These are phyloP conservation scores for Ceratobasidium sp. DNA, from an alignment of 1,284 basidiomycete genomes.

Conservation along the genomic window DNA sequence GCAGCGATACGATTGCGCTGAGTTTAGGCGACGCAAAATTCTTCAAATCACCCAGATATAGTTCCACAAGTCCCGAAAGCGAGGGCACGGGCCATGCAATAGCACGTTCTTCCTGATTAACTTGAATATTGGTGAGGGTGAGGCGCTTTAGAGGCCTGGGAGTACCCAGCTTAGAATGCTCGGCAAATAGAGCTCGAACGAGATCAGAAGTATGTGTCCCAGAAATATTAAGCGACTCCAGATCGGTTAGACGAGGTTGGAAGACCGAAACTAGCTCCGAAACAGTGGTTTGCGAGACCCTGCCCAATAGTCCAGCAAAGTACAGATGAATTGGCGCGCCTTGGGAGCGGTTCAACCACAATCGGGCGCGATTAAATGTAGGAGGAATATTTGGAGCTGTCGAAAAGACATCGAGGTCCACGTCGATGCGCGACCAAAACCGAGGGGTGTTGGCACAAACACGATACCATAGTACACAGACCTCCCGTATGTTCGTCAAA, in stretches of 20 bases:
- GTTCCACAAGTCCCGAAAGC: background rate
- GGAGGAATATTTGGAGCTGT: background rate
- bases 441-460: background rate
- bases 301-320: too few species aligned
- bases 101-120: too few species aligned
- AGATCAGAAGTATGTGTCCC: background rate
- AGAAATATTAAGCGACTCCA: background rate
- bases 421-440: conserved; percentile 22
- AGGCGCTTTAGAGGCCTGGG: background rate
- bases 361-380: background rate
- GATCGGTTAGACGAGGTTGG: background rate
- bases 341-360: background rate
- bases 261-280: background rate
- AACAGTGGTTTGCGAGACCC: background rate
- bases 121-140: background rate
- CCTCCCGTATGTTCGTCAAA: background rate
- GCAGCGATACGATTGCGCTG: background rate
- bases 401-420: background rate
- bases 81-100: background rate
- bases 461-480: conserved; percentile 1
- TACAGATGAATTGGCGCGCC: background rate
- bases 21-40: too few species aligned
- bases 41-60: background rate
- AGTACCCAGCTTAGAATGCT: too few species aligned
- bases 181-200: background rate